phyloP scores from a whole-genome alignment of 2,329 filamentous ascomycete genomes.

The Fusarium sp. region DNA sequence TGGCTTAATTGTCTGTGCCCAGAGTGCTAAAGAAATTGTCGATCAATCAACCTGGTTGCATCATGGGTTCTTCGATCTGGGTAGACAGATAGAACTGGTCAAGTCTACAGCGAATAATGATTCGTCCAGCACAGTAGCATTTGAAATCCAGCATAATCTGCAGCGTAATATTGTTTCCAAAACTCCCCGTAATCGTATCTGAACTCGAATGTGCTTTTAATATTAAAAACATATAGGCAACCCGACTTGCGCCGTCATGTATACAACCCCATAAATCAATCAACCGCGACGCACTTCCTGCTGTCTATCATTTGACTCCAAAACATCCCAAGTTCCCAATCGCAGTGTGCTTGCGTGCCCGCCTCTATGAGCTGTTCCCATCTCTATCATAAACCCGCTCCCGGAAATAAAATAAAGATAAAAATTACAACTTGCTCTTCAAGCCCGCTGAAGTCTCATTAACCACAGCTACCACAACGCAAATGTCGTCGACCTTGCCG shows the following conservation, averaged over 20 bases:
- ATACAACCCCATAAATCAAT: slow-evolving; percentile 34
- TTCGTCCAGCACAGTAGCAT: neutral
- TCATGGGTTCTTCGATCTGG: neutral
- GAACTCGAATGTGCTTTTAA: slow-evolving; percentile 13
- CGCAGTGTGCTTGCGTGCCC: slow-evolving; percentile 44
- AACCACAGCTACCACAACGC: slow-evolving; percentile 83
- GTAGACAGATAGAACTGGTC: neutral
- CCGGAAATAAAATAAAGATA: slow-evolving; percentile 22
- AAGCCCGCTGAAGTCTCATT: slow-evolving; percentile 66
- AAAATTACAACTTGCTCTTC: slow-evolving; percentile 52
- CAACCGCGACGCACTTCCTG: slow-evolving; percentile 13
- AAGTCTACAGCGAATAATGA: neutral
- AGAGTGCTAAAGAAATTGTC: neutral
- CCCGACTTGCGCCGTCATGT: slow-evolving; percentile 35
- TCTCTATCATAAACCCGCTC: slow-evolving; percentile 42
- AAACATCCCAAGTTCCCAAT: slow-evolving; percentile 41
- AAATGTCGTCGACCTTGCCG: slow-evolving; percentile 96
- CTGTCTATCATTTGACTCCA: slow-evolving; percentile 43
- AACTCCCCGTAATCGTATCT: neutral
- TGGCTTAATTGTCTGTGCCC: neutral
- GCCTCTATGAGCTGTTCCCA: slow-evolving; percentile 41
- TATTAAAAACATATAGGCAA: slow-evolving; percentile 37
- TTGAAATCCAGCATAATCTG: neutral
- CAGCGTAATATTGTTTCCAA: neutral
- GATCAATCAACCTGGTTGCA: neutral